Percentiles rank a stretch among this genome's conserved stretches.
Conservation (phyloP, 345 rosid species). For the Punica granatum region DNA sequence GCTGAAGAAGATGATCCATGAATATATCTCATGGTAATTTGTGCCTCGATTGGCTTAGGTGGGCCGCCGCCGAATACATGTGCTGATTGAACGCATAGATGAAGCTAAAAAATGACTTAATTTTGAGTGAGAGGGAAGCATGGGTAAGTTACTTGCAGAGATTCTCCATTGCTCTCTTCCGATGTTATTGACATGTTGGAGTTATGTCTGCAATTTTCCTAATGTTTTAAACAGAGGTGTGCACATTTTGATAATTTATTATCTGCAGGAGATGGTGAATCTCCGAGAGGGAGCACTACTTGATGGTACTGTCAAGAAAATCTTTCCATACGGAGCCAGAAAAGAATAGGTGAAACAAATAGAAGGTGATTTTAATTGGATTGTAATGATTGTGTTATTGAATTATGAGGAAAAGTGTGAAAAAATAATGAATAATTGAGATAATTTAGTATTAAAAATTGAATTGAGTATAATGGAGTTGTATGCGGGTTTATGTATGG, state of each 20-base stretch:
- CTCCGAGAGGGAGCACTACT: slow-evolving; percentile 85
- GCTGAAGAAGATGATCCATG: not conserved
- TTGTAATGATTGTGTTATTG: too few species aligned
- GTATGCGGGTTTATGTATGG: too few species aligned
- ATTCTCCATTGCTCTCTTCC: not conserved
- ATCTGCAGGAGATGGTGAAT: slow-evolving; percentile 65
- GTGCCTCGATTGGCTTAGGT: slow-evolving; percentile 41
- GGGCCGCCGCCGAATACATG: slow-evolving; percentile 45
- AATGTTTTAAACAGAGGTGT: not conserved
- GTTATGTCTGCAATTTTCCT: too few species aligned
- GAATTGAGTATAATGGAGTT: too few species aligned
- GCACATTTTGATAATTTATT: slow-evolving; percentile 1
- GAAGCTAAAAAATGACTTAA: slow-evolving; percentile 69
- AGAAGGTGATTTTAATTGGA: too few species aligned
- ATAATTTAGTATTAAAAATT: too few species aligned
- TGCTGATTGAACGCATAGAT: slow-evolving; percentile 53
- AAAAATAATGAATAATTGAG: too few species aligned
- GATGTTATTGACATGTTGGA: too few species aligned
- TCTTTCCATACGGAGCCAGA: slow-evolving; percentile 88
- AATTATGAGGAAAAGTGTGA: not conserved
- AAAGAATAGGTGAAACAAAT: slow-evolving; percentile 65
- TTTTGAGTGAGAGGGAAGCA: slow-evolving; percentile 72
- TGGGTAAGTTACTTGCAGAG: slow-evolving; percentile 46
- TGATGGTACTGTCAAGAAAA: slow-evolving; percentile 71
- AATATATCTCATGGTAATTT: not conserved